Evolutionary conservation across 345 rosid species (phyloP).

Genomic region (Dimocarpus longan): DNA sequence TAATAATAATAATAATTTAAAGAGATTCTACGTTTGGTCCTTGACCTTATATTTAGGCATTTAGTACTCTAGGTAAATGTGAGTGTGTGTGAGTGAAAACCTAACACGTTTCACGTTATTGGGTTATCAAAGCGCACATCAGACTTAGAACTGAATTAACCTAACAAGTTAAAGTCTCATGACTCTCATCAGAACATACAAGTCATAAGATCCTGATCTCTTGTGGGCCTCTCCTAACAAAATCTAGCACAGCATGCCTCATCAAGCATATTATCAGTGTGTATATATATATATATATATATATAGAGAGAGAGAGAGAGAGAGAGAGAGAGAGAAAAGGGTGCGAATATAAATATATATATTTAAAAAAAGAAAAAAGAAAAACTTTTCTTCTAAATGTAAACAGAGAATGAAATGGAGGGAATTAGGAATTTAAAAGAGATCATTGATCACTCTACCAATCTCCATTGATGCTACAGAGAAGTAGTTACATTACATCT

Average conservation of each 20-base stretch:
- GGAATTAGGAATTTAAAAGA: not conserved
- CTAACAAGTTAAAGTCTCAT: constrained; percentile 10
- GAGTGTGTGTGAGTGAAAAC: not conserved
- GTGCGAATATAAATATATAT: too few relatives aligned
- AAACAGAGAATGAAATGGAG: not conserved
- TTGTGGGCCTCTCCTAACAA: not conserved
- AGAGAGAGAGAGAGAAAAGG: too few relatives aligned
- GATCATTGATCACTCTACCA: not conserved
- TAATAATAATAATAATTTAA: too few relatives aligned
- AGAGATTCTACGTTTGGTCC: too few relatives aligned
- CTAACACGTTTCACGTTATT: not conserved
- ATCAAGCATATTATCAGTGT: too few relatives aligned
- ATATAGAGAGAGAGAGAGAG: too few relatives aligned
- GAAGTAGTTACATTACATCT: not conserved
- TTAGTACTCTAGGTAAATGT: not conserved
- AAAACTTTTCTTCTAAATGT: too few relatives aligned
- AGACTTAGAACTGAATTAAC: not conserved
- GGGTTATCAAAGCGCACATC: constrained; percentile 4
- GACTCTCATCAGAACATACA: not conserved
- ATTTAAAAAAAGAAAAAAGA: too few relatives aligned
- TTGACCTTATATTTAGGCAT: not conserved
- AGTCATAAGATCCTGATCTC: too few relatives aligned
- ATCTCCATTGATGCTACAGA: not conserved
- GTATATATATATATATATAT: too few relatives aligned
- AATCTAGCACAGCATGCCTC: not conserved